These are phyloP conservation scores for Rhodofomes roseus DNA, from an alignment of 1,284 basidiomycete species.

Conservation along the genomic window DNA sequence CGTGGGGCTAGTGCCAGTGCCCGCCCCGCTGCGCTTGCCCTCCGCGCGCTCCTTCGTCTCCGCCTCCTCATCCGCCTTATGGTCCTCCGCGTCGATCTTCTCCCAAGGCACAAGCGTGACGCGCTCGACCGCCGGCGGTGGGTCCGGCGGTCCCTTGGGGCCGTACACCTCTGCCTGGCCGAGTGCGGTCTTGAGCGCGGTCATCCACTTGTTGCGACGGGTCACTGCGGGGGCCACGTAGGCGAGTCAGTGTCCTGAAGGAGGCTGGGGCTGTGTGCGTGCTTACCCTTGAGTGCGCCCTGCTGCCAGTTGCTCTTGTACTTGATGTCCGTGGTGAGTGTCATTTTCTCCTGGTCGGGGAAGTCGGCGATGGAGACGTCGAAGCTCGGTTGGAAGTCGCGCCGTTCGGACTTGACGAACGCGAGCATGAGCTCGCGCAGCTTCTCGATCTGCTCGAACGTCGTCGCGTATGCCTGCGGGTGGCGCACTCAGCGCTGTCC, in stretches of 20 bases:
- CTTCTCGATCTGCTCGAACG: constrained; percentile 80
- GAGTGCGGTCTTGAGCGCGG: constrained; percentile 75
- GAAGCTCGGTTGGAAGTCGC: constrained; percentile 74
- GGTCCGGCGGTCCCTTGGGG: constrained; percentile 63
- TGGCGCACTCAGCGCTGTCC: background rate
- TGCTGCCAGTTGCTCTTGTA: constrained; percentile 92
- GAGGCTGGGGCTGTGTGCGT: constrained; percentile 5
- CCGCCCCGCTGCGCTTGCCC: background rate
- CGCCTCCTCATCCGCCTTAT: constrained; percentile 38
- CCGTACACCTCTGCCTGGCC: constrained; percentile 75
- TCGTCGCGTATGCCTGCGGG: constrained; percentile 57
- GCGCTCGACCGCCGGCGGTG: constrained; percentile 47
- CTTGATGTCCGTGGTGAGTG: constrained; percentile 79
- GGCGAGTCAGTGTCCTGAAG: background rate
- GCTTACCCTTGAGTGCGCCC: constrained; percentile 64
- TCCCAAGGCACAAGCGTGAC: constrained; percentile 77
- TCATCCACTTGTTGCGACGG: constrained; percentile 90
- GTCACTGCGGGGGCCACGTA: constrained; percentile 39
- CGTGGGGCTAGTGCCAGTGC: background rate
- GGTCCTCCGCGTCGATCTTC: constrained; percentile 44
- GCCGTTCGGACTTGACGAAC: constrained; percentile 68
- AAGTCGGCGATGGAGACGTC: constrained; percentile 76
- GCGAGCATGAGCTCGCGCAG: constrained; percentile 80
- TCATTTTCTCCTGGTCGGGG: constrained; percentile 78
- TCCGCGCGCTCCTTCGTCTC: constrained; percentile 17